phyloP scores from a whole-genome alignment of 2,329 filamentous ascomycete genomes.

The Biscogniauxia sp. region DNA sequence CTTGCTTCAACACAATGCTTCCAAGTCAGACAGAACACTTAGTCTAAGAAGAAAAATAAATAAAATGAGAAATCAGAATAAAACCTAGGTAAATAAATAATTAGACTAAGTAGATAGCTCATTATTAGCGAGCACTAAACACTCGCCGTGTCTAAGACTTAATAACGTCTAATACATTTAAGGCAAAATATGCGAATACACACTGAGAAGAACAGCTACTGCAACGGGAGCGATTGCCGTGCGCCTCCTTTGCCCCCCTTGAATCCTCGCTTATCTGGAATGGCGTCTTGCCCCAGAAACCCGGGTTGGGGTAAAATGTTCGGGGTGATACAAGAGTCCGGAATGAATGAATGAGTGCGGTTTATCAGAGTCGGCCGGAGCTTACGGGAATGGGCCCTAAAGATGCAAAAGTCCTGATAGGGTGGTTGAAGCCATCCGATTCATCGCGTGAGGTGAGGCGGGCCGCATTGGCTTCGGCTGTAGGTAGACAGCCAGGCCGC shows the following conservation, averaged over 20 bases:
- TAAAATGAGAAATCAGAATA: neutral
- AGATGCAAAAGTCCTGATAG: neutral
- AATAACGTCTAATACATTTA: neutral
- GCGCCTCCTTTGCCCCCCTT: neutral
- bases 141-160: neutral
- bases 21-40: too few species aligned
- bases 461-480: neutral
- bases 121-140: neutral
- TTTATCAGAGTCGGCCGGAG: neutral
- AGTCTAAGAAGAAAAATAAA: neutral
- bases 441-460: neutral
- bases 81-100: neutral
- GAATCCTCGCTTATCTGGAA: neutral
- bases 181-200: neutral
- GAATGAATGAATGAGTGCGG: neutral
- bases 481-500: neutral
- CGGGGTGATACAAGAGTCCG: neutral
- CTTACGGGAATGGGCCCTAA: neutral
- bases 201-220: neutral
- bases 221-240: neutral
- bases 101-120: neutral
- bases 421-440: neutral
- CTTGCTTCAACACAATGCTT: neutral
- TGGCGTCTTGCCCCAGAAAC: neutral
- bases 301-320: neutral